Percentiles rank a stretch among this genome's conserved stretches.
phyloP scores from a whole-genome alignment of 371 early-diverging fungal species.

The Lichtheimia ramosa region DNA sequence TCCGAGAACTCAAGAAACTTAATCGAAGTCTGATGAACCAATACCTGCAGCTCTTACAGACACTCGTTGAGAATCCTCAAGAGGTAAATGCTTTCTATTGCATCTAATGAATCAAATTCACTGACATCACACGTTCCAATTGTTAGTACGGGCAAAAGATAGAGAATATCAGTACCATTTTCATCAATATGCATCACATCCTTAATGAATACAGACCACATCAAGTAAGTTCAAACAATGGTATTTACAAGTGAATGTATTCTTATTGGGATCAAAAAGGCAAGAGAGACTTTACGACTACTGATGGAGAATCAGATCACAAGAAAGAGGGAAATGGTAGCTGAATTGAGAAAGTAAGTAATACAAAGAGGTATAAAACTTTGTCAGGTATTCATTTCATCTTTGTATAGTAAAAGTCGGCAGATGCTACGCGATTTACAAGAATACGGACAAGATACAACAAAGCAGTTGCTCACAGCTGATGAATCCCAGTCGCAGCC shows the following conservation, averaged over 20 bases:
- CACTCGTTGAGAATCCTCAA: constrained; percentile 55
- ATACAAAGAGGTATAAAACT: neutral
- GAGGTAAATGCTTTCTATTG: constrained; percentile 33
- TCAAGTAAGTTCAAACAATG: constrained; percentile 40
- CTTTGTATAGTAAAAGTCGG: constrained; percentile 17
- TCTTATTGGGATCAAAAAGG: constrained; percentile 20
- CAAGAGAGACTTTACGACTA: constrained; percentile 69
- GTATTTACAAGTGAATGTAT: neutral
- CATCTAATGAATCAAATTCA: too few species aligned
- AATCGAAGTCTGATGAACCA: constrained; percentile 73
- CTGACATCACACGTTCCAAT: neutral
- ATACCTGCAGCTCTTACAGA: constrained; percentile 64
- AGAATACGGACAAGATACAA: constrained; percentile 16
- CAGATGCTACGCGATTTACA: constrained; percentile 16
- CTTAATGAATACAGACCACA: constrained; percentile 73
- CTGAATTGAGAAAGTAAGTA: constrained; percentile 50
- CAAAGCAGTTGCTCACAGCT: constrained; percentile 1
- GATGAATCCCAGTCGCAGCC: neutral
- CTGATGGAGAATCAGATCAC: constrained; percentile 72
- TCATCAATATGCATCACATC: constrained; percentile 76
- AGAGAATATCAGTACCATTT: constrained; percentile 65
- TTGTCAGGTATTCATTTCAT: neutral
- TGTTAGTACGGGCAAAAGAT: constrained; percentile 55
- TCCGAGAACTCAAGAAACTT: constrained; percentile 71
- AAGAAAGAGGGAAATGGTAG: constrained; percentile 51